phyloP scores from a whole-genome alignment of 1,284 basidiomycete genomes.

The Ustilago cynodontis region DNA sequence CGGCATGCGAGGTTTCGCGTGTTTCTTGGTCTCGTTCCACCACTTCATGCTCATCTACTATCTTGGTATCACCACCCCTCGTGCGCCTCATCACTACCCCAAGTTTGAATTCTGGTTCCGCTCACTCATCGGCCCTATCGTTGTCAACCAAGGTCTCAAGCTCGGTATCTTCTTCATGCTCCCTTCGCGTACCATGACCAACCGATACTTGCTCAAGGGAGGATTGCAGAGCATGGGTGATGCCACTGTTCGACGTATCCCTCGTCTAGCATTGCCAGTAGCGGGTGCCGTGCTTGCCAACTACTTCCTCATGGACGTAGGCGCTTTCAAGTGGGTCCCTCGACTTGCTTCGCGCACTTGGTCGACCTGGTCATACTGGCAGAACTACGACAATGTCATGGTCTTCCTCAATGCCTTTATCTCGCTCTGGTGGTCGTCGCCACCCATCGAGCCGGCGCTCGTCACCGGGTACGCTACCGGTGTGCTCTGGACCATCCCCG shows the following conservation, averaged over 20 bases:
- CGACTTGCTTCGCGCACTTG: slow-evolving; percentile 60
- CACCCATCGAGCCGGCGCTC: slow-evolving; percentile 52
- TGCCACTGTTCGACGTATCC: slow-evolving; percentile 56
- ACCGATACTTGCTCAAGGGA: slow-evolving; percentile 61
- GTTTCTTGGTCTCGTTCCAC: slow-evolving; percentile 63
- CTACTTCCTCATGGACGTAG: slow-evolving; percentile 63
- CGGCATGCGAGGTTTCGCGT: slow-evolving; percentile 63
- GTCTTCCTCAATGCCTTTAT: slow-evolving; percentile 59
- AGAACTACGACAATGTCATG: slow-evolving; percentile 61
- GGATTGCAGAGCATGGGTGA: slow-evolving; percentile 58
- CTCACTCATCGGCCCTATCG: slow-evolving; percentile 51
- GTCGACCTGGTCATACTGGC: slow-evolving; percentile 65
- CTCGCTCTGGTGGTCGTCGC: slow-evolving; percentile 61
- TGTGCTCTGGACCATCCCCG: slow-evolving; percentile 65
- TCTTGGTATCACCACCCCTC: slow-evolving; percentile 50
- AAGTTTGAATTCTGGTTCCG: slow-evolving; percentile 60
- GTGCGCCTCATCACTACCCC: slow-evolving; percentile 52
- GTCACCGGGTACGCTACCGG: slow-evolving; percentile 63
- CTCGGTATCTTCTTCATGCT: slow-evolving; percentile 64
- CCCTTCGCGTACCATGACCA: slow-evolving; percentile 60
- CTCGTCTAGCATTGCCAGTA: slow-evolving; percentile 60
- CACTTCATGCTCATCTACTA: slow-evolving; percentile 66
- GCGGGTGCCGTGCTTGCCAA: slow-evolving; percentile 58
- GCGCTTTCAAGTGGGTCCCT: slow-evolving; percentile 62
- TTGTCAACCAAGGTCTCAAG: slow-evolving; percentile 59